phyloP scores from a whole-genome alignment of 2,329 filamentous ascomycete species.

The Fusarium sp. region DNA sequence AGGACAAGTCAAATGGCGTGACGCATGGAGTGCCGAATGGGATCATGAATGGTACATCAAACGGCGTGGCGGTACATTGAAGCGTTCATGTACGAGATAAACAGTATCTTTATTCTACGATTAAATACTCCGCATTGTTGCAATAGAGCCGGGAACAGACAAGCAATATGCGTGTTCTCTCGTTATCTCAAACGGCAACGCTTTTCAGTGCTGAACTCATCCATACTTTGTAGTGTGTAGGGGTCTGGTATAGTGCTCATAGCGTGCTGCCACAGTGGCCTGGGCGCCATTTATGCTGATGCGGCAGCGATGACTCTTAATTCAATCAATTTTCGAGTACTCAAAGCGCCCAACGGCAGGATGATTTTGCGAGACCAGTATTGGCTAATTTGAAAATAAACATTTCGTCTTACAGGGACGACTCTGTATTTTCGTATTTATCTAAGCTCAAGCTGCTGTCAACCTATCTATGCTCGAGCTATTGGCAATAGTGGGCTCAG shows the following conservation, averaged over 20 bases:
- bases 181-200: background rate
- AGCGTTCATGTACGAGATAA: accelerated
- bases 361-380: too few relatives aligned
- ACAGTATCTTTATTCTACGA: too few relatives aligned
- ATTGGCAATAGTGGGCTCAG: background rate
- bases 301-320: background rate
- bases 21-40: background rate
- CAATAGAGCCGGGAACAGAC: background rate
- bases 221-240: background rate
- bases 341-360: too few relatives aligned
- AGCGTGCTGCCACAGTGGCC: background rate
- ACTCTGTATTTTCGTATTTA: background rate
- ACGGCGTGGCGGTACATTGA: background rate
- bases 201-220: background rate
- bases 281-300: background rate
- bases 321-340: background rate
- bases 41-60: background rate
- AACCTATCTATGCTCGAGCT: background rate
- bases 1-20: background rate
- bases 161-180: background rate
- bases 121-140: accelerated
- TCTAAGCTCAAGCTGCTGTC: background rate
- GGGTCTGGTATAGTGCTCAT: background rate
- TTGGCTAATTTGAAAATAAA: accelerated
- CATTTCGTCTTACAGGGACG: background rate